Evolutionary conservation across 2,329 filamentous ascomycete genomes (phyloP), one percentile per base, ranked within the genome.

Genomic region (Diaporthe humulicola): DNA sequence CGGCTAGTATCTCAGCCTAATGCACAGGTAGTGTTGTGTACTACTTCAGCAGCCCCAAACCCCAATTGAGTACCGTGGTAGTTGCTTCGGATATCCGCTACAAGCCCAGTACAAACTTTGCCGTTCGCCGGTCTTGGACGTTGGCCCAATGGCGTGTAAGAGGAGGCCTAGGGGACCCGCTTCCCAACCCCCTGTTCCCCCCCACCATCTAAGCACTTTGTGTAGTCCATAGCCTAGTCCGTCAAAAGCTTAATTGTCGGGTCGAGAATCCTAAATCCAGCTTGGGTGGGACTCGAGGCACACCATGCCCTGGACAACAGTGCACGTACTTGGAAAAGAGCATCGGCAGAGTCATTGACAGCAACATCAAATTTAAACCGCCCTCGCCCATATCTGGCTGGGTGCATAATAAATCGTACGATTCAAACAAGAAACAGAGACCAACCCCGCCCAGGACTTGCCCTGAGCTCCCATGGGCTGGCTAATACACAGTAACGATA

Each of bases 161-260:
- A 69, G 45, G 30, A 54, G 45, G 2, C n/a, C 5, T 8, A 36
- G 15, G 15, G 33, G 48, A 4, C 48, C 64, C 64, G n/a, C 64
- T 7, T 30, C 6, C 6, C 25, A 52, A n/a, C n/a, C 64, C 64
- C 64, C 64, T 67, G 64, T 22, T 67, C 45, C 22, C 45, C 61
- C 28, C 61, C 61, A 52, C 61, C 12, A 36, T 19, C 61, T 17
- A 19, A 38, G 64, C 15, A 25, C 58, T 28, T 14, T 15, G 7
- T 64, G 45, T 45, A 33, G 25, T 4, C 25, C 5, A 17, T 57
- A n/a, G 17, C 7, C 14, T 25, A 36, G 48, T 9, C 48, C 33
- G 64, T 54, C 64, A 28, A 69, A 69, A 69, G 64, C 64, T 69
- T 69, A 69, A 52, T 69, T 54, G 14, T 40, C 64, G 48, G 64